Evolutionary conservation across 257 asterid species (phyloP).

Genomic region (Primulina huaijiensis): DNA sequence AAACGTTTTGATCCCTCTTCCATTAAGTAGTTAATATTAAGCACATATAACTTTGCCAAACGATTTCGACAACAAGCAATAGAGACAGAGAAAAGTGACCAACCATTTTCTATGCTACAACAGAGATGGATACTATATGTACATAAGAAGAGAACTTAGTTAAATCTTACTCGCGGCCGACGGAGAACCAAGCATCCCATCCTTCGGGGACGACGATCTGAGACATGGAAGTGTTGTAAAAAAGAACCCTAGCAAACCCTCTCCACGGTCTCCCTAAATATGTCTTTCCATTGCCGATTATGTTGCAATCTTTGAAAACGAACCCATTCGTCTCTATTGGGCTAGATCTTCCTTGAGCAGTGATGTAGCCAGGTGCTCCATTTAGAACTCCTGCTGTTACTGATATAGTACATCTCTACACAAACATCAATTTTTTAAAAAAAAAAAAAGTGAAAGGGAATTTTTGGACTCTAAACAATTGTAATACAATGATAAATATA

Average conservation of each 20-base stretch:
- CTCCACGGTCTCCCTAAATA: constrained; percentile 75
- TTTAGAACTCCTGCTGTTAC: constrained; percentile 34
- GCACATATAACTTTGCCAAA: too few species aligned
- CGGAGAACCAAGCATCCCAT: constrained; percentile 49
- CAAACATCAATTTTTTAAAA: background rate
- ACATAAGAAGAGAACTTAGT: background rate
- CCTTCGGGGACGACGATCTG: constrained; percentile 51
- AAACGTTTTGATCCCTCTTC: too few species aligned
- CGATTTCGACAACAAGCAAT: background rate
- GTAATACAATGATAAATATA: background rate
- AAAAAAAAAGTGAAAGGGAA: background rate
- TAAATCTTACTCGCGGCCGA: constrained; percentile 44
- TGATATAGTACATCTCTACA: constrained; percentile 50
- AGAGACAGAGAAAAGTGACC: too few species aligned
- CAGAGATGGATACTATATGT: too few species aligned
- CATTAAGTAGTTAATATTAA: background rate
- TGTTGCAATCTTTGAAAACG: constrained; percentile 39
- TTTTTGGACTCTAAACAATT: too few species aligned
- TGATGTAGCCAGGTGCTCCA: constrained; percentile 53
- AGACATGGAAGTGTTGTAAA: constrained; percentile 42
- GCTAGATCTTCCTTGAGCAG: constrained; percentile 56
- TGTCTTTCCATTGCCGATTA: constrained; percentile 36
- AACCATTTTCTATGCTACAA: too few species aligned
- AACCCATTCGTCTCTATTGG: constrained; percentile 34
- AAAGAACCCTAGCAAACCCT: constrained; percentile 58